Evolutionary conservation across 192 early-diverging fungal genomes (phyloP).

Genomic region (Cetraspora pellucida): DNA sequence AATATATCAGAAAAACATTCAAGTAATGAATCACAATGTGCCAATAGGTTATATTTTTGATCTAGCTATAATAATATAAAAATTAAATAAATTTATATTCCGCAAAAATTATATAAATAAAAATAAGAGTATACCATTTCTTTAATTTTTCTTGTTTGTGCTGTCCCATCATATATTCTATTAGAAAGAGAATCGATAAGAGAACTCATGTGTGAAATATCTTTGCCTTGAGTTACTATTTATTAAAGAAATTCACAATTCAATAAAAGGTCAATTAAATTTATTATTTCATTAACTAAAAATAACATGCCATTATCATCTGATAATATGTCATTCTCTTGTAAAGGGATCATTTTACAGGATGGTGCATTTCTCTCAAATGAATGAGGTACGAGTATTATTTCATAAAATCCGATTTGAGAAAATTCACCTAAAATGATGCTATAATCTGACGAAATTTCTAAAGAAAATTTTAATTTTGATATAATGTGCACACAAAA

Average conservation of each 20-base stretch:
- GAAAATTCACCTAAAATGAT: background rate
- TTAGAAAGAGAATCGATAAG: slow-evolving; percentile 12
- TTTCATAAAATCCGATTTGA: background rate
- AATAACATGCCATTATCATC: background rate
- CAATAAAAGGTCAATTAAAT: background rate
- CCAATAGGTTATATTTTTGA: slow-evolving; percentile 10
- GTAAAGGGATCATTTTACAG: background rate
- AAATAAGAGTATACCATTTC: slow-evolving; percentile 1
- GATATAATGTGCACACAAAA: background rate
- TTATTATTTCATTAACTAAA: background rate
- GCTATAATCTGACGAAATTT: background rate
- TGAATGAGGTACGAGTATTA: background rate
- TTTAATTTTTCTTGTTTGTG: slow-evolving; percentile 11
- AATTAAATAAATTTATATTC: background rate
- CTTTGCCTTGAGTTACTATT: background rate
- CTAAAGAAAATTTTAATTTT: background rate
- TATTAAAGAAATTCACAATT: background rate
- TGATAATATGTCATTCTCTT: background rate
- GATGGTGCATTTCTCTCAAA: background rate
- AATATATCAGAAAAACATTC: background rate
- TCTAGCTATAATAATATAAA: background rate
- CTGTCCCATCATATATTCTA: slow-evolving; percentile 9
- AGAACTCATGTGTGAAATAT: background rate
- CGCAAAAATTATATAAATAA: background rate
- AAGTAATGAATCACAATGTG: slow-evolving; percentile 1